Evolutionary conservation across 768 basidiomycete species (phyloP).

Genomic region (Clavaria fumosa): DNA sequence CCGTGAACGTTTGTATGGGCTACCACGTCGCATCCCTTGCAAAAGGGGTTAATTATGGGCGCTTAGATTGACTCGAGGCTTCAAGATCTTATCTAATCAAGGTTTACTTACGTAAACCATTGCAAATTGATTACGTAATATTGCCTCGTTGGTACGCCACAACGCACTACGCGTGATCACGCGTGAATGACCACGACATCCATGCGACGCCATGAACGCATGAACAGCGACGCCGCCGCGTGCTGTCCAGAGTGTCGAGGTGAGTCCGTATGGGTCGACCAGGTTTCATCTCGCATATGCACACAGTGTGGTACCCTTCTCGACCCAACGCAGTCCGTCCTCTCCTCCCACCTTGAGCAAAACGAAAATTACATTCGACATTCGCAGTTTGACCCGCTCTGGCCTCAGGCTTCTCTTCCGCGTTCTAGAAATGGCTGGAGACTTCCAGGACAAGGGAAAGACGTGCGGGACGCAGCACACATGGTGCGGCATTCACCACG

Average conservation of each 20-base stretch:
- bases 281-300: slow-evolving; percentile 48
- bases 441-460: slow-evolving; percentile 49
- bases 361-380: slow-evolving; percentile 18
- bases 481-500: slow-evolving; percentile 26
- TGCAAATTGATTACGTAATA: no score
- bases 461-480: slow-evolving; percentile 50
- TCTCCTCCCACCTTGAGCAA: slow-evolving; percentile 31
- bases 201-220: no score
- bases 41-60: no score
- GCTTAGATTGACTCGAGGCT: no score
- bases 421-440: slow-evolving; percentile 39
- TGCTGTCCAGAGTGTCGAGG: background rate
- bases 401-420: slow-evolving; percentile 21
- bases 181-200: no score
- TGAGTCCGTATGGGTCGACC: slow-evolving; percentile 37
- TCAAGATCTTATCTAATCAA: no score
- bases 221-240: no score
- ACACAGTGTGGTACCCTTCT: slow-evolving; percentile 54
- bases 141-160: no score
- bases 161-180: no score
- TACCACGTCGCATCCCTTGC: no score
- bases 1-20: no score
- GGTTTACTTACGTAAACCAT: no score
- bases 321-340: slow-evolving; percentile 44
- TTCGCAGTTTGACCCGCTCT: slow-evolving; percentile 16